A percentile compares a stretch with the other conserved stretches of the same genome.
These are phyloP conservation scores for Stylonectria norvegica DNA, from an alignment of 2,329 filamentous ascomycete species.

Conservation along the genomic window DNA sequence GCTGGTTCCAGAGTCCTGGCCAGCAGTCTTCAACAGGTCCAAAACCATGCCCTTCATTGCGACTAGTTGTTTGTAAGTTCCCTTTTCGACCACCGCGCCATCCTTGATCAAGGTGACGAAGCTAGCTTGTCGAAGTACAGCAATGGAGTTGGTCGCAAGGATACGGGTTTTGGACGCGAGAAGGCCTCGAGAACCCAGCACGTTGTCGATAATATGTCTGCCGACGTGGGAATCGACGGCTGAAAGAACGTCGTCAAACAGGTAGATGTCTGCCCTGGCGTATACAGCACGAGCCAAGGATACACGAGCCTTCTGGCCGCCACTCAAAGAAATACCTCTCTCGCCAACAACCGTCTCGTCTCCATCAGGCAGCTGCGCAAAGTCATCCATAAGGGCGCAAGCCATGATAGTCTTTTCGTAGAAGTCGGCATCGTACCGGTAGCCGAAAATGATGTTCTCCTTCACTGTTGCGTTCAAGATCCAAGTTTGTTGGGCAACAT, in stretches of 20 bases:
- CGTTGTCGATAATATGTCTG: constrained; percentile 89
- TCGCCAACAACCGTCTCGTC: constrained; percentile 97
- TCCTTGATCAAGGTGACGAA: constrained; percentile 83
- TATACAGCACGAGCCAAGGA: constrained; percentile 93
- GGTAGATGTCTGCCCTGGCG: constrained; percentile 91
- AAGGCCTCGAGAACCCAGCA: constrained; percentile 80
- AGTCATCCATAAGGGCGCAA: constrained; percentile 87
- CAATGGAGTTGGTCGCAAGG: constrained; percentile 91
- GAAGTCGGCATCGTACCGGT: constrained; percentile 88
- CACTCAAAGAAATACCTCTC: constrained; percentile 91
- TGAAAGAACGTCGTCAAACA: constrained; percentile 90
- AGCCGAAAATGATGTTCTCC: constrained; percentile 95
- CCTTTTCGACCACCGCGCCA: constrained; percentile 78
- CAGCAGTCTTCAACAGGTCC: constrained; percentile 75
- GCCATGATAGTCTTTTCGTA: constrained; percentile 91
- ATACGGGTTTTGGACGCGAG: constrained; percentile 84
- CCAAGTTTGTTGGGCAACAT: constrained; percentile 91
- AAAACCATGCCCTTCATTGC: constrained; percentile 91
- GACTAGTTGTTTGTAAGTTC: constrained; percentile 85
- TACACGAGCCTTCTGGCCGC: constrained; percentile 91
- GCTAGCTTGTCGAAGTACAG: constrained; percentile 83
- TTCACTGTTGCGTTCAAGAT: constrained; percentile 97
- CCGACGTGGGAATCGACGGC: constrained; percentile 99
- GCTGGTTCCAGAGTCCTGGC: constrained; percentile 44
- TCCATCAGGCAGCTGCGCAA: constrained; percentile 86